Percentiles rank a stretch among this genome's conserved stretches.
phyloP scores from a whole-genome alignment of 2,329 filamentous ascomycete genomes.

The Colletotrichum graminicola region DNA sequence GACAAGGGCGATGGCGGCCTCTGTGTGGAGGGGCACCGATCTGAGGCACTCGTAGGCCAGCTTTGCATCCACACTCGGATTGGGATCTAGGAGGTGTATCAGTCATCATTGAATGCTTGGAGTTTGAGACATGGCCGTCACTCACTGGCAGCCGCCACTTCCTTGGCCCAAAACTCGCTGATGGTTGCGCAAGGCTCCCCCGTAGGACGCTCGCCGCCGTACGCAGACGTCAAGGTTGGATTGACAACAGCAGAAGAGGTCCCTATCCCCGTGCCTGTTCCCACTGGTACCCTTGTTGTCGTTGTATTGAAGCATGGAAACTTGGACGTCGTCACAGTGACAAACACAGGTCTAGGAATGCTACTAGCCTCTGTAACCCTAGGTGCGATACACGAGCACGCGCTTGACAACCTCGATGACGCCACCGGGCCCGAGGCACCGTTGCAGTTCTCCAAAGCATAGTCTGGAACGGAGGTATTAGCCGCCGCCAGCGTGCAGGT shows the following conservation, averaged over 20 bases:
- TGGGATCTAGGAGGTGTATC: not conserved
- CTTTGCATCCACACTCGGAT: conserved; percentile 49
- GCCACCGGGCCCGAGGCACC: not conserved
- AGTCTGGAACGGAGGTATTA: not conserved
- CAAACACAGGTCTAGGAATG: not conserved
- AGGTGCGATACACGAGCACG: not conserved
- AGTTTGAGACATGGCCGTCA: no score
- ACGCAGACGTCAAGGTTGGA: not conserved
- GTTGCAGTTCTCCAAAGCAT: not conserved
- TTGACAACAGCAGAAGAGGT: not conserved
- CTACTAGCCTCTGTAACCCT: not conserved
- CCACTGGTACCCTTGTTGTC: not conserved
- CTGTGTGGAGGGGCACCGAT: conserved; percentile 53
- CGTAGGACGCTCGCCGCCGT: not conserved
- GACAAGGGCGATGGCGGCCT: conserved; percentile 51
- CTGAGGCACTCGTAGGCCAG: conserved; percentile 53
- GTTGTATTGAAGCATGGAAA: not conserved
- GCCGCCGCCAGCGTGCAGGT: not conserved
- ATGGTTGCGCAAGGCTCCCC: not conserved
- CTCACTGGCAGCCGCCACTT: not conserved
- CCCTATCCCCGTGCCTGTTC: not conserved
- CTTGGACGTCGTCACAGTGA: not conserved
- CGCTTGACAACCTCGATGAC: not conserved
- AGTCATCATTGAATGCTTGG: not conserved
- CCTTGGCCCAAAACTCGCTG: not conserved